Conservation (phyloP, 1,284 basidiomycete species). For the Heterobasidion irregulare region DNA sequence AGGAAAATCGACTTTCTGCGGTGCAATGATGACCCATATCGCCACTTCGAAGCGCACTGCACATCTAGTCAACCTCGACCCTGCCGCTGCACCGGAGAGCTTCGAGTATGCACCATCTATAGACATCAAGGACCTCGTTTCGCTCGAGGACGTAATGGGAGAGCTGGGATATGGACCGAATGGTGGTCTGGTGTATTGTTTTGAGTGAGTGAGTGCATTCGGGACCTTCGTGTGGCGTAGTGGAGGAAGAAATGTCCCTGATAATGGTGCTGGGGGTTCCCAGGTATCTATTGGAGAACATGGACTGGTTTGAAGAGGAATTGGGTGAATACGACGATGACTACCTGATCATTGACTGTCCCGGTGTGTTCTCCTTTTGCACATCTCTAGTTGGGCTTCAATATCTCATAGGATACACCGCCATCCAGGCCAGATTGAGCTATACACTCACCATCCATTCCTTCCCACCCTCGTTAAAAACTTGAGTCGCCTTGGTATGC, state of each 20-base stretch:
- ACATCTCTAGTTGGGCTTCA: neutral
- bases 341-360: conserved; percentile 97
- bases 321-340: conserved; percentile 93
- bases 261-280: neutral
- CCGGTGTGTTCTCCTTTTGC: conserved; percentile 45
- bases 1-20: conserved; percentile 95
- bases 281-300: conserved; percentile 93
- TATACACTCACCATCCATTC: conserved; percentile 98
- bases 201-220: conserved; percentile 81
- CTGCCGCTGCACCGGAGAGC: conserved; percentile 79
- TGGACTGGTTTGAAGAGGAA: conserved; percentile 99
- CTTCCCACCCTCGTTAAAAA: conserved; percentile 82
- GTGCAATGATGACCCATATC: conserved; percentile 87
- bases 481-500: conserved; percentile 64
- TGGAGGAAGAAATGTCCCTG: neutral
- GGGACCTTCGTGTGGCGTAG: neutral
- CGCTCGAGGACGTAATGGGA: conserved; percentile 92
- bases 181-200: conserved; percentile 96
- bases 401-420: neutral
- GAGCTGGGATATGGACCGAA: conserved; percentile 97
- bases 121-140: conserved; percentile 93
- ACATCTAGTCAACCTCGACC: conserved; percentile 97
- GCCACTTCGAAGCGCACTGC: conserved; percentile 76
- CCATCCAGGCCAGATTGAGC: conserved; percentile 85
- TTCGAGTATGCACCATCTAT: conserved; percentile 93